Evolutionary conservation across 805 yeast genomes (phyloP).

Genomic region (Sugiyamaella lignohabitans): DNA sequence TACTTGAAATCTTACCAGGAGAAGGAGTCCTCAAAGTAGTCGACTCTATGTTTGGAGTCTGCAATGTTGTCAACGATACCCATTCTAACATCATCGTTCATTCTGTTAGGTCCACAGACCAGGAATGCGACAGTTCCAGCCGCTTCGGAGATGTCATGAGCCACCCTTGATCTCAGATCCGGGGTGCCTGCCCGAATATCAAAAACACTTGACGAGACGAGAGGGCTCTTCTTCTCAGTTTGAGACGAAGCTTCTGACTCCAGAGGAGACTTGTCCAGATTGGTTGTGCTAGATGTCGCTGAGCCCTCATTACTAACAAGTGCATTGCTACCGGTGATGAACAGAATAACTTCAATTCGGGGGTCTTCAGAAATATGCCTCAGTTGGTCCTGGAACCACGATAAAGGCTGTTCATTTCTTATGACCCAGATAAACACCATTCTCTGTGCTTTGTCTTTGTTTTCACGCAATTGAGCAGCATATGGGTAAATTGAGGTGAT

Average conservation of each 20-base stretch:
- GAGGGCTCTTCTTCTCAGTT: background rate
- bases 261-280: too few species aligned
- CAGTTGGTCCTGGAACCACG: slow-evolving; percentile 28
- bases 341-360: slow-evolving; percentile 7
- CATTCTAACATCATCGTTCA: slow-evolving; percentile 51
- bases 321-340: too few species aligned
- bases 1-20: too few species aligned
- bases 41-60: slow-evolving; percentile 43
- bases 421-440: slow-evolving; percentile 29
- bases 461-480: slow-evolving; percentile 15
- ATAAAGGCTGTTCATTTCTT: slow-evolving; percentile 23
- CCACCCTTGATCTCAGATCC: slow-evolving; percentile 27
- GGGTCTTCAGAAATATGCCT: slow-evolving; percentile 19
- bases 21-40: slow-evolving; percentile 64
- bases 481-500: slow-evolving; percentile 55
- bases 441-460: slow-evolving; percentile 8
- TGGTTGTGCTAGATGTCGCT: too few species aligned
- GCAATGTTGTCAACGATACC: slow-evolving; percentile 40
- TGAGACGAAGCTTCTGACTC: background rate
- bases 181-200: background rate
- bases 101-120: slow-evolving; percentile 55
- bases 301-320: background rate
- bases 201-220: background rate
- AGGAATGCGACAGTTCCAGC: slow-evolving; percentile 45
- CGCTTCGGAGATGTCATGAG: slow-evolving; percentile 30